Evolutionary conservation across 2,329 filamentous ascomycete genomes (phyloP).

Genomic region (Aspergillus sojae): DNA sequence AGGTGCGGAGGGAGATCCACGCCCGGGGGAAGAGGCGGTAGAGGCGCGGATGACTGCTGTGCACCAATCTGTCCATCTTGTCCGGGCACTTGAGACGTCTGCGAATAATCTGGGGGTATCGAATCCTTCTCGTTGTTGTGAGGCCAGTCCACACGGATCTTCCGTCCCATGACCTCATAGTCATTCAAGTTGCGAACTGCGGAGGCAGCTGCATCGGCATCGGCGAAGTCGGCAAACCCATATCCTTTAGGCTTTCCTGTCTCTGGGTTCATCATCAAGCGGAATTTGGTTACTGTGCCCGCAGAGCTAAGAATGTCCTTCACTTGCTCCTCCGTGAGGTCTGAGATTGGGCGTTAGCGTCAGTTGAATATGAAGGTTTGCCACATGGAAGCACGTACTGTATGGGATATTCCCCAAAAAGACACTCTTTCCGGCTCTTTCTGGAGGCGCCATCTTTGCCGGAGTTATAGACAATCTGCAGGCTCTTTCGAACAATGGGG

Average conservation of each 20-base stretch:
- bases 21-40: slow-evolving; percentile 82
- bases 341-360: slow-evolving; percentile 53
- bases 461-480: neutral
- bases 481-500: slow-evolving; percentile 2
- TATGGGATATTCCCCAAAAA: slow-evolving; percentile 64
- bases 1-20: slow-evolving; percentile 81
- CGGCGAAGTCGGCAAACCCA: slow-evolving; percentile 93
- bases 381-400: slow-evolving; percentile 63
- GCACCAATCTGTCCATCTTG: slow-evolving; percentile 42
- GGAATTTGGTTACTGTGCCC: slow-evolving; percentile 87
- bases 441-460: slow-evolving; percentile 44
- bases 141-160: slow-evolving; percentile 92
- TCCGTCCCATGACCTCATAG: slow-evolving; percentile 91
- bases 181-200: slow-evolving; percentile 96
- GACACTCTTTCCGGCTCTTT: slow-evolving; percentile 48
- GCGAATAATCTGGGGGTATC: slow-evolving; percentile 54
- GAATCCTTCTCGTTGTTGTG: slow-evolving; percentile 83
- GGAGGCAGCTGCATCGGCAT: slow-evolving; percentile 87
- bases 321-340: slow-evolving; percentile 94
- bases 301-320: slow-evolving; percentile 89
- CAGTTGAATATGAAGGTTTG: neutral
- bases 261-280: slow-evolving; percentile 92
- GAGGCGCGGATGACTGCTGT: slow-evolving; percentile 53
- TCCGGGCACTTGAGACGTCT: slow-evolving; percentile 38
- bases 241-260: slow-evolving; percentile 95